Base-by-base conservation (phyloP, 352 stramenopile species). In the Globisporangium acanthophoron region DNA sequence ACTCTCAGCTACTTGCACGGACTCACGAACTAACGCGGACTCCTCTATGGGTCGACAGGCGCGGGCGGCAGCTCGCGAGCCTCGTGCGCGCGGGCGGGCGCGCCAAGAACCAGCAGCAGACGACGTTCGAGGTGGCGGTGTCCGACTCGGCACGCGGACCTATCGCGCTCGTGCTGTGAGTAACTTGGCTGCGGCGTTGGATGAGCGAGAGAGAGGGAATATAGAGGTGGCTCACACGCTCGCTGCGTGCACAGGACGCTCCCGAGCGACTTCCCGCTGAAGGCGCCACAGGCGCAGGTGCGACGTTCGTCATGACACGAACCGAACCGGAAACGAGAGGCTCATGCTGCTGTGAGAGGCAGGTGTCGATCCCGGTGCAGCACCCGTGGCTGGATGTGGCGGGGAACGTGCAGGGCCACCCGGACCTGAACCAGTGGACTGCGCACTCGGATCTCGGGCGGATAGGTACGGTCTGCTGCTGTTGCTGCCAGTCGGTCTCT, bases 61-160 rank as follows among this genome's bases (percentile, higher is more conserved):
- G 81, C 60, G 85, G 81, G 1, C 74, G 82, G 15, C 85, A 94
- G 50, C 63, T 94, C 16, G 78, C 85, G 57, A 94, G 85, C 57
- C 75, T 94, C 46, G 85, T 94, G 52, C 85, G 85, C 45, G 81
- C 85, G 3, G 85, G 85, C 43, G 82, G 76, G n/a, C 73, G 80
- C 54, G 85, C 85, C 37, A 91, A 88, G 69, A 91, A 94, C 68
- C 81, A 89, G 55, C 76, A 90, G 68, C 84, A 94, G 72, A 92
- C 84, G 53, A 88, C 63, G 54, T 94, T 94, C 55, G 85, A 94
- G 52, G 81, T 92, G 49, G 62, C 71, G 15, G 69, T 94, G 18
- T 67, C 66, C 0, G 76, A 92, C 43, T 90, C 83, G 15, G 35
- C 74, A 40, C 73, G 78, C 39, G 78, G 85, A 0, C 64, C 62